Evolutionary conservation across 2,329 filamentous ascomycete species (phyloP), one percentile per base, ranked within the genome.

Genomic region (Aspergillus sp.): DNA sequence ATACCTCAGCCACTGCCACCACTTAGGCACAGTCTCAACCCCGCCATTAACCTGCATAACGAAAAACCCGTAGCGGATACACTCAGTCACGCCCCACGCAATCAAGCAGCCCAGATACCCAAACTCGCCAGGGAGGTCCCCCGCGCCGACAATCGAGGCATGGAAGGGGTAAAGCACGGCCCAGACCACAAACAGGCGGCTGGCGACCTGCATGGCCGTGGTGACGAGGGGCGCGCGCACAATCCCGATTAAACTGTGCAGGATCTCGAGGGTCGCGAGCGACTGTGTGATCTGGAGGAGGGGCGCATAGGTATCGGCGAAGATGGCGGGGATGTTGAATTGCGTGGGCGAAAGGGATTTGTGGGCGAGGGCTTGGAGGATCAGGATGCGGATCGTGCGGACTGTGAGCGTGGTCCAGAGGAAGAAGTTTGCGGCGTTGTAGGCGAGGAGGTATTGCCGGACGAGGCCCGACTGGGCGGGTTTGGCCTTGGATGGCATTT

Each of bases 11-110:
- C 91, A 96, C 39, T 86, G 86, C 71, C 96, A 82, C 59, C 82
- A 79, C 0, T 68, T 72, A 0, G 92, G 90, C 31, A 89, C 84
- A 21, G 21, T 54, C 33, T 59, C 77, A 84, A 82, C 62, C 67
- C 35, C 66, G 80, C 69, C 54, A 73, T 54, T 54, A 66, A 62
- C 83, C 66, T 86, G 86, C 68, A 92, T 82, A 37, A 90, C 89
- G 73, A 98, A 98, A 82, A 90, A 99, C 48, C 86, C 84, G 82
- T 99, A 99, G 55, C 95, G 88, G 68, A 97, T 89, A 53, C 96
- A 90, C 79, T 99, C 95, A 60, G 95, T 97, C 58, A 91, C 75
- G 63, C 86, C 89, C 93, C 95, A 98, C 33, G 95, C 93, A 56
- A 88, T 70, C 58, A 98, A 83, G 60, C 77, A 78, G 1, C 77